Conservation (phyloP, 305 asterid species). For the Fraxinus baroniana region DNA sequence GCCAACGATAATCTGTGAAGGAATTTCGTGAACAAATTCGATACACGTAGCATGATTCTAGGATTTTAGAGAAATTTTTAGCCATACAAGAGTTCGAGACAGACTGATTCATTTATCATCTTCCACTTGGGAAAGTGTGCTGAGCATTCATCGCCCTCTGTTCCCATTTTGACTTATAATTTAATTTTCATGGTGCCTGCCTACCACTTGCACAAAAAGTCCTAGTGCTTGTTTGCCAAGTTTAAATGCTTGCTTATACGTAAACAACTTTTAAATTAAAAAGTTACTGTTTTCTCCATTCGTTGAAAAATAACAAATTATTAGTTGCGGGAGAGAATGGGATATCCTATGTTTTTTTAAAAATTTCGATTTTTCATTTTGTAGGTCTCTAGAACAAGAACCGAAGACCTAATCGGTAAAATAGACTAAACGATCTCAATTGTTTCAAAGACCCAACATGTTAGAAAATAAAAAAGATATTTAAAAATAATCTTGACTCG, state of each 20-base stretch:
- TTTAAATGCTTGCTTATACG: not conserved
- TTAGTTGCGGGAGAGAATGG: no score
- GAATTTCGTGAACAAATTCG: no score
- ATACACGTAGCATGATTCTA: no score
- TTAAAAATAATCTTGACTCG: not conserved
- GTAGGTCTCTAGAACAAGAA: no score
- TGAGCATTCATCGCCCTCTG: not conserved
- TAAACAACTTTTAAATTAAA: not conserved
- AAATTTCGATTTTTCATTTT: not conserved
- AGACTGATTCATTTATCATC: not conserved
- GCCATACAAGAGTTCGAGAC: not conserved
- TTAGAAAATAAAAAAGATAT: no score
- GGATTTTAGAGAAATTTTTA: not conserved
- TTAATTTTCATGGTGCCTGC: not conserved
- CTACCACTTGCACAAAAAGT: not conserved
- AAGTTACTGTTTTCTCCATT: not conserved
- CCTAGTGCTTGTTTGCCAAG: not conserved
- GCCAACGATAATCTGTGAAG: no score
- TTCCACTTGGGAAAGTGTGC: not conserved
- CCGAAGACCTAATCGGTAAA: no score
- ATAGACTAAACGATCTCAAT: not conserved
- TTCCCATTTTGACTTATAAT: not conserved
- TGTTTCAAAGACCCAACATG: not conserved
- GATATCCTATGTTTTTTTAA: no score
- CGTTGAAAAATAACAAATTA: no score